Conservation (phyloP, 345 rosid genomes). For the Gossypium arboreum region DNA sequence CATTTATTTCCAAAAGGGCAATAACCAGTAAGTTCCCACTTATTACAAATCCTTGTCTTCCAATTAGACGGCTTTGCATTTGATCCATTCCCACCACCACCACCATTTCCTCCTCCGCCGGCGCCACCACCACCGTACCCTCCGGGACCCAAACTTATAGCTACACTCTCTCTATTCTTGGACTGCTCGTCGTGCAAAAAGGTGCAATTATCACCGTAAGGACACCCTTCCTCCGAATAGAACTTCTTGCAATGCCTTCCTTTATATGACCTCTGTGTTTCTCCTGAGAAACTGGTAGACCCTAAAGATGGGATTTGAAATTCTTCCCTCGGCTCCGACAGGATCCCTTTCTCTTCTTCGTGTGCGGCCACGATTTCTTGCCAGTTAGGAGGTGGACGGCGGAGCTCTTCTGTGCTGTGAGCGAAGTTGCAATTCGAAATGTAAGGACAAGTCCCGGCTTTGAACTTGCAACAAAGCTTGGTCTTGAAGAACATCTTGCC, state of each 20-base stretch:
- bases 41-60: constrained; percentile 95
- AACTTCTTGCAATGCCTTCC: constrained; percentile 96
- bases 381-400: constrained; percentile 80
- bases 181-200: constrained; percentile 92
- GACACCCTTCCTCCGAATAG: constrained; percentile 92
- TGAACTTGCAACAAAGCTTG: constrained; percentile 76
- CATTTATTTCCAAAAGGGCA: constrained; percentile 96
- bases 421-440: constrained; percentile 73
- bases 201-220: constrained; percentile 87
- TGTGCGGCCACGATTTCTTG: constrained; percentile 77
- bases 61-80: constrained; percentile 87
- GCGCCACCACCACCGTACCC: constrained; percentile 67
- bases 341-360: constrained; percentile 41
- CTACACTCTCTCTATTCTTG: constrained; percentile 88
- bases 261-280: constrained; percentile 64
- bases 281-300: constrained; percentile 38
- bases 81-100: constrained; percentile 35
- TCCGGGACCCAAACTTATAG: constrained; percentile 91
- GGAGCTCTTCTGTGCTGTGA: constrained; percentile 83
- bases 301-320: constrained; percentile 77
- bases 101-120: constrained; percentile 22
- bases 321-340: constrained; percentile 52
- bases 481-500: constrained; percentile 86
- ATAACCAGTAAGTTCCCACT: constrained; percentile 97
- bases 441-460: constrained; percentile 75